Evolutionary conservation across 129 eudicot species (phyloP).

Genomic region (Helianthus annuus): DNA sequence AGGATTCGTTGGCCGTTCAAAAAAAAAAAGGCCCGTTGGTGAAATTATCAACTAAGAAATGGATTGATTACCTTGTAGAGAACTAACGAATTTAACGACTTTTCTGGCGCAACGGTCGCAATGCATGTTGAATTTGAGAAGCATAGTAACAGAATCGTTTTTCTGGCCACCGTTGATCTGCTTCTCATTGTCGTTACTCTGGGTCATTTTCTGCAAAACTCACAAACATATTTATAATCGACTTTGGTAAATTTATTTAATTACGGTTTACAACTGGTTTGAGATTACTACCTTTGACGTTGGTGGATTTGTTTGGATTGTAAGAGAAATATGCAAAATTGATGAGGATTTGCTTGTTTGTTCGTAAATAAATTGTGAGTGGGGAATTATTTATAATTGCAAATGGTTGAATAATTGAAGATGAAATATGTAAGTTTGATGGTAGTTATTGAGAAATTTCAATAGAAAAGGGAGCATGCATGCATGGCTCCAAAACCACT

Average conservation of each 20-base stretch:
- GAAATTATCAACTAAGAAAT: not conserved
- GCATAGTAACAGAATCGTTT: constrained; percentile 17
- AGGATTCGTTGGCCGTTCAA: too few species aligned
- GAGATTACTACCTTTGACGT: too few species aligned
- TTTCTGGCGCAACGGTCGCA: constrained; percentile 44
- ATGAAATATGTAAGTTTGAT: not conserved
- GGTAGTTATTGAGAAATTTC: not conserved
- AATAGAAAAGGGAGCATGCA: not conserved
- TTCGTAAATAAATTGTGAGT: not conserved
- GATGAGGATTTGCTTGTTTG: not conserved
- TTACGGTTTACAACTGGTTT: too few species aligned
- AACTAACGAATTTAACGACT: constrained; percentile 23
- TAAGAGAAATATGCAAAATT: too few species aligned
- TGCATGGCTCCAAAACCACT: not conserved
- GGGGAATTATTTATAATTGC: not conserved
- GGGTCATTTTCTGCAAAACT: too few species aligned
- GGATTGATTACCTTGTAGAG: constrained; percentile 29
- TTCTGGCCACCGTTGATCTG: not conserved
- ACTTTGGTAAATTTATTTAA: too few species aligned
- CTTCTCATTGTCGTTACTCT: too few species aligned
- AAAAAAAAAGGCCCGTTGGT: too few species aligned
- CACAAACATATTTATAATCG: too few species aligned
- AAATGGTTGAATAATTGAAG: not conserved
- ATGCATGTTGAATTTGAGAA: constrained; percentile 39
- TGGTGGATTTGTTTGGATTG: not conserved